Evolutionary conservation across 2,329 filamentous ascomycete genomes (phyloP), one percentile per base, ranked within the genome.

Genomic region (Chaetomium strumarium): DNA sequence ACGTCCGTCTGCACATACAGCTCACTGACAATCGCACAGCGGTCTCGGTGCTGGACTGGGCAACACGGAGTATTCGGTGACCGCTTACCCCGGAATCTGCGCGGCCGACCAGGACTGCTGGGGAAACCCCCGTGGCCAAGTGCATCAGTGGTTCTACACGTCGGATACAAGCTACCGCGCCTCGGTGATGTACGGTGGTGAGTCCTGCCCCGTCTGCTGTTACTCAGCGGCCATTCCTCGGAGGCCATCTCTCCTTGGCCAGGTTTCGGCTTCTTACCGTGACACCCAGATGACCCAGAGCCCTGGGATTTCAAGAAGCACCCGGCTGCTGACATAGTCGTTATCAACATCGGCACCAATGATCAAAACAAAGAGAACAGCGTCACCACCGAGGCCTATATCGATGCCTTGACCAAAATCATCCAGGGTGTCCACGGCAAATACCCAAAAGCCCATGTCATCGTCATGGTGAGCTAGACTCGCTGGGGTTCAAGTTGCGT

Each of bases 21-120:
- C 31, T 46, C 13, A 42, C 44, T 38, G 20, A 20, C 19, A 17
- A n/a, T 5, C 13, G 33, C 11, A 12, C 44, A 62, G 60, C 64
- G 74, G 75, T 14, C 72, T 81, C 14, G 75, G 73, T 1, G 75
- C 75, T 5, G 80, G 80, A 0, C 64, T 84, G 1, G 81, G 80
- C 2, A 72, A 79, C 39, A 77, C 76, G 2, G 80, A 84, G 58
- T 82, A 78, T 60, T 74, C 72, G 16, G 73, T 84, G 39, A 81
- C 77, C 0, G 77, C 76, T 0, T 81, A 79, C 53, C 78, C 80
- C 0, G 80, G 79, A 5, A 80, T 81, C 45, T 83, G 79, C 58
- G 69, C 79, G 2, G 68, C 72, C 14, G 78, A 83, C 58, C 71
- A 77, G 50, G 61, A 75, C 45, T 84, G 79, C 65, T 83, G 75